Percentiles rank a stretch among this genome's conserved stretches.
Evolutionary conservation across 2,329 filamentous ascomycete species (phyloP).

Genomic region (Hypomyces perniciosus): DNA sequence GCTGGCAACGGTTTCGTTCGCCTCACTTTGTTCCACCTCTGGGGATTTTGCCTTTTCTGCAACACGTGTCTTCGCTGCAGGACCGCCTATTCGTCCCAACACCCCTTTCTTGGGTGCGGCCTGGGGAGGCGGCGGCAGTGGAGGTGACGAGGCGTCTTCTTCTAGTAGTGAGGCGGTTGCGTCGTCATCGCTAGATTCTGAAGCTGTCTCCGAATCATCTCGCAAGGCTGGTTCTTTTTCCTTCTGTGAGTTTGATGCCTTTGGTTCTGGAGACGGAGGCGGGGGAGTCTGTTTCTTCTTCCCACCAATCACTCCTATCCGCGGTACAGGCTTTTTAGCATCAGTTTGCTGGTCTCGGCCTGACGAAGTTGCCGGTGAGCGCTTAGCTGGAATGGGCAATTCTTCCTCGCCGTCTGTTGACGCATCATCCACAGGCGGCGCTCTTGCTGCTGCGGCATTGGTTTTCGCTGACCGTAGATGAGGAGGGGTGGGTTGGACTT

Average conservation of each 20-base stretch:
- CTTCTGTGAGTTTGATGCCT: conserved; percentile 8
- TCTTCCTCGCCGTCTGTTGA: conserved; percentile 30
- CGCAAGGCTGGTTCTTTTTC: conserved; percentile 3
- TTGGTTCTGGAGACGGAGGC: conserved; percentile 16
- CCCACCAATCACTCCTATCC: conserved; percentile 31
- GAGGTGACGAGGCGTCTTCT: conserved; percentile 15
- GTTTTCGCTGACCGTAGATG: conserved; percentile 26
- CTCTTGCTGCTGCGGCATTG: conserved; percentile 11
- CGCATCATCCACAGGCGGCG: conserved; percentile 20
- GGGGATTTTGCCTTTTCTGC: conserved; percentile 3
- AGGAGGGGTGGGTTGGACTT: conserved; percentile 44
- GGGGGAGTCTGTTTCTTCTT: conserved; percentile 23
- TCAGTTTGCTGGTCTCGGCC: conserved; percentile 14
- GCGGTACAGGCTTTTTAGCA: conserved; percentile 16
- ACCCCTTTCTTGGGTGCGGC: conserved; percentile 24
- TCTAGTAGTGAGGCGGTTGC: conserved; percentile 20
- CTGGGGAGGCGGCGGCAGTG: conserved; percentile 19
- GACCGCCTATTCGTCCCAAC: conserved; percentile 38
- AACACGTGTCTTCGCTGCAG: conserved; percentile 17
- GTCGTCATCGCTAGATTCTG: conserved; percentile 33
- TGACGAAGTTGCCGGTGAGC: conserved; percentile 14
- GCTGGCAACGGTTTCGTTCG: conserved; percentile 8
- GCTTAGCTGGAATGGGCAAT: conserved; percentile 15
- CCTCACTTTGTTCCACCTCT: conserved; percentile 9
- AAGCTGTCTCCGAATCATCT: conserved; percentile 38